These are phyloP conservation scores for Salix exigua DNA, from an alignment of 345 rosid species.

Conservation along the genomic window DNA sequence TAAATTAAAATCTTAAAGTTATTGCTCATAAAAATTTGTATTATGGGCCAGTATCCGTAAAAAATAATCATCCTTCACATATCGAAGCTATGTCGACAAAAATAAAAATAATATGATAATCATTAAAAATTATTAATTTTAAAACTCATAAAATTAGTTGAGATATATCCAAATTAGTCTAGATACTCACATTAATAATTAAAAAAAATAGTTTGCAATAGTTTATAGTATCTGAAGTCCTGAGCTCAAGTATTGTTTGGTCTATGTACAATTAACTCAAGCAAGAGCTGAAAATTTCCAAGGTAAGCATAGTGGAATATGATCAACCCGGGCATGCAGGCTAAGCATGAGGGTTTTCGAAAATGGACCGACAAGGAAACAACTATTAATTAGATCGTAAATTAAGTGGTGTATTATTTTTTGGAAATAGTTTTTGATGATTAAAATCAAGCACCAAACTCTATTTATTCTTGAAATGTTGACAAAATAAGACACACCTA, in stretches of 20 bases:
- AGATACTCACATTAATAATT: too few species aligned
- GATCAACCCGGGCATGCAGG: not conserved
- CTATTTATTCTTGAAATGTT: not conserved
- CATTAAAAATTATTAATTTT: rapidly evolving
- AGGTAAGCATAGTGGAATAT: not conserved
- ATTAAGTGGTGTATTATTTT: too few species aligned
- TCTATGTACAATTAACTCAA: not conserved
- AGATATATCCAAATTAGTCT: rapidly evolving
- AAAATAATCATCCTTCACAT: too few species aligned
- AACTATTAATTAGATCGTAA: not conserved
- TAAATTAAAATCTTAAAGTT: too few species aligned
- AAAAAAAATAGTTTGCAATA: not conserved
- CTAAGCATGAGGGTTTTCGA: not conserved
- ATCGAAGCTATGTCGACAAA: too few species aligned
- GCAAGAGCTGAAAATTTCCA: not conserved
- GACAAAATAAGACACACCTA: too few species aligned
- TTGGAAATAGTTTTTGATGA: not conserved
- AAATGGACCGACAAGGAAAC: not conserved
- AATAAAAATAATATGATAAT: too few species aligned
- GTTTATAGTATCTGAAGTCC: not conserved
- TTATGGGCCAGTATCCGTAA: too few species aligned
- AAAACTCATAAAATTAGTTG: too few species aligned
- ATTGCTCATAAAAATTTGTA: too few species aligned
- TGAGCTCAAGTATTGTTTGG: too few species aligned
- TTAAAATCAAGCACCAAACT: not conserved